Conservation (phyloP, 2,329 filamentous ascomycete species). For the Colletotrichum trifolii region DNA sequence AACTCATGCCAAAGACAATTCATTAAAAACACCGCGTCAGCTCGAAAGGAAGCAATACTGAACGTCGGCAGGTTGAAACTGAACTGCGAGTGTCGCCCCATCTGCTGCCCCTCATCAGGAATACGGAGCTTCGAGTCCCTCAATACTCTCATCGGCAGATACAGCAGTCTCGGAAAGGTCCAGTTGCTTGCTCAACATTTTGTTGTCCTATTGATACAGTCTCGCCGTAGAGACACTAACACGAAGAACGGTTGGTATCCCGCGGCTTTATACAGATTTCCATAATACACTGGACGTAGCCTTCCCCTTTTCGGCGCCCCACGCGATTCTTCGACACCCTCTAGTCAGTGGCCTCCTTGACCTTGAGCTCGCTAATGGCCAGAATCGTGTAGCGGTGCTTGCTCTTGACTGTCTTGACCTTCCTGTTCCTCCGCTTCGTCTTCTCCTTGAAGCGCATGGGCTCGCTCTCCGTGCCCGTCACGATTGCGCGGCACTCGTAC, state of each 20-base stretch:
- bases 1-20: no score
- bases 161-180: no score
- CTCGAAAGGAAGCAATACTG: no score
- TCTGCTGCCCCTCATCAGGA: no score
- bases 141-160: no score
- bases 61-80: no score
- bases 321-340: conserved; percentile 49
- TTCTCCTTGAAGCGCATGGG: conserved; percentile 82
- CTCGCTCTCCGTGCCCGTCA: conserved; percentile 86
- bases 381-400: conserved; percentile 92
- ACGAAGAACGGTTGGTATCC: conserved; percentile 9
- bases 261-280: conserved; percentile 18
- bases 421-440: conserved; percentile 81
- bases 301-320: neutral
- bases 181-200: neutral
- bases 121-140: no score
- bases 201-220: conserved; percentile 33
- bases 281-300: conserved; percentile 21
- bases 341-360: conserved; percentile 55
- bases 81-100: no score
- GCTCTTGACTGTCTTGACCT: conserved; percentile 81
- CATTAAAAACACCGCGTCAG: no score
- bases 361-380: conserved; percentile 82
- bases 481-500: conserved; percentile 86
- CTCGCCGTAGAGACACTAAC: conserved; percentile 13